These are phyloP conservation scores for Russula earlei DNA, from an alignment of 768 basidiomycete genomes.

Conservation along the genomic window DNA sequence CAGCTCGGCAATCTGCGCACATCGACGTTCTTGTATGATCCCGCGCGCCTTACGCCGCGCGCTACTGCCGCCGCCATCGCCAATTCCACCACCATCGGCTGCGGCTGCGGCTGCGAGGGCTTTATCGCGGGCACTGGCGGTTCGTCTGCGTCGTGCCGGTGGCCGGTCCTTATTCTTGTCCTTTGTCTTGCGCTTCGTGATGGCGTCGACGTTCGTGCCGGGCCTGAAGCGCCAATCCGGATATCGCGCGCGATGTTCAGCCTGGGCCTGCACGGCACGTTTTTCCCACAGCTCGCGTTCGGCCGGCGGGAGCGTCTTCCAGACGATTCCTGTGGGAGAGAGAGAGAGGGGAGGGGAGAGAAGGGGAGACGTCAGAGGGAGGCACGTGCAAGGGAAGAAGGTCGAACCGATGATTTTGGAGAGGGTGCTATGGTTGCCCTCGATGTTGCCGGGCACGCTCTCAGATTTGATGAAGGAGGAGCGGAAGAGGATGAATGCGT, in stretches of 20 bases:
- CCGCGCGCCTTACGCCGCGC: slow-evolving; percentile 25
- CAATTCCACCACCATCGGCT: not conserved
- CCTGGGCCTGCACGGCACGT: slow-evolving; percentile 59
- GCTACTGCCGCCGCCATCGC: not conserved
- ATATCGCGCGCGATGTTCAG: slow-evolving; percentile 63
- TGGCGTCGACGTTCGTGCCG: slow-evolving; percentile 37
- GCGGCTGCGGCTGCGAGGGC: not conserved
- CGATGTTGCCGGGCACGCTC: slow-evolving; percentile 65
- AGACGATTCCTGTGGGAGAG: slow-evolving; percentile 47
- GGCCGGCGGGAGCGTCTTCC: slow-evolving; percentile 58
- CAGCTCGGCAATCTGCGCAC: slow-evolving; percentile 58
- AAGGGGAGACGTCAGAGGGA: not conserved
- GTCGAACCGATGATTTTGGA: slow-evolving; percentile 71
- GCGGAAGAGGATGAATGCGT: slow-evolving; percentile 80
- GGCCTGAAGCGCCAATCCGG: slow-evolving; percentile 80
- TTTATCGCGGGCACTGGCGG: slow-evolving; percentile 29
- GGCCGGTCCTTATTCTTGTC: slow-evolving; percentile 35
- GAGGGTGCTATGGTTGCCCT: slow-evolving; percentile 69
- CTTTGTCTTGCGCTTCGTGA: slow-evolving; percentile 20
- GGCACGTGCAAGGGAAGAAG: slow-evolving; percentile 8
- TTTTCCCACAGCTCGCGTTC: slow-evolving; percentile 72
- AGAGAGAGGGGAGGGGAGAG: too few species aligned
- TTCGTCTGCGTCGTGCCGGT: slow-evolving; percentile 27
- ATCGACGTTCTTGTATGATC: slow-evolving; percentile 47
- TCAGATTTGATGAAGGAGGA: slow-evolving; percentile 68